Percentiles rank a stretch among this genome's conserved stretches.
These are phyloP conservation scores for Zelopaecilomyces penicillatus DNA, from an alignment of 2,329 filamentous ascomycete genomes.

Conservation along the genomic window DNA sequence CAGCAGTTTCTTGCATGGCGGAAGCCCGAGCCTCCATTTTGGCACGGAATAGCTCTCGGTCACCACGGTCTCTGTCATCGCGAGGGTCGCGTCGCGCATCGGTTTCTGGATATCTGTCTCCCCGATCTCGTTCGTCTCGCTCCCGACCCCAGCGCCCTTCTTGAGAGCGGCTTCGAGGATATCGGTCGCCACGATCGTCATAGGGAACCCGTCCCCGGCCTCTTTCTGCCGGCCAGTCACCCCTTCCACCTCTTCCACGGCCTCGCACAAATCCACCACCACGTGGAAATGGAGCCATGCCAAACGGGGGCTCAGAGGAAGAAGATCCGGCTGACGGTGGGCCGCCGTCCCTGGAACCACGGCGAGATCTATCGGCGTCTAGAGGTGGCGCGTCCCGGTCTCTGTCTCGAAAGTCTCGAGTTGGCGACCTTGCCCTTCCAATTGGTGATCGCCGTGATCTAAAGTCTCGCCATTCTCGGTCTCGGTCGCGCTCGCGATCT, in stretches of 20 bases:
- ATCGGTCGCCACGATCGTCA: conserved; percentile 53
- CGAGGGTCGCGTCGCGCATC: conserved; percentile 36
- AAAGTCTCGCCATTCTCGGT: conserved; percentile 37
- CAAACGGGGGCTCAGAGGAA: conserved; percentile 58
- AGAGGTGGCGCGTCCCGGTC: conserved; percentile 50
- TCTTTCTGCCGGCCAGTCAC: conserved; percentile 34
- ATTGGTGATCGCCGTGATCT: conserved; percentile 49
- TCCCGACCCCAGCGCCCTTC: conserved; percentile 53
- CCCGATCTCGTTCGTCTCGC: conserved; percentile 45
- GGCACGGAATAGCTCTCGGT: conserved; percentile 38
- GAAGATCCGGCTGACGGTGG: conserved; percentile 64
- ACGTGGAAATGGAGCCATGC: conserved; percentile 40
- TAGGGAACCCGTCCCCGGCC: conserved; percentile 50
- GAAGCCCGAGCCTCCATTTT: conserved; percentile 43
- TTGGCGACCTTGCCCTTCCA: conserved; percentile 54
- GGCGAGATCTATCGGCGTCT: conserved; percentile 58
- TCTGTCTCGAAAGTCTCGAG: conserved; percentile 56
- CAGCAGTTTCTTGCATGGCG: conserved; percentile 37
- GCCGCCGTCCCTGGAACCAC: conserved; percentile 61
- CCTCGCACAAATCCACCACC: conserved; percentile 49
- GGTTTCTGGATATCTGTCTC: conserved; percentile 33
- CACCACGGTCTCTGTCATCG: conserved; percentile 38
- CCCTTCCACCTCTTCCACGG: conserved; percentile 39
- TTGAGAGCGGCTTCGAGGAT: conserved; percentile 57
- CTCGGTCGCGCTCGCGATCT: conserved; percentile 47